These are phyloP conservation scores for Exidia glandulosa DNA, from an alignment of 768 basidiomycete genomes.

Conservation along the genomic window DNA sequence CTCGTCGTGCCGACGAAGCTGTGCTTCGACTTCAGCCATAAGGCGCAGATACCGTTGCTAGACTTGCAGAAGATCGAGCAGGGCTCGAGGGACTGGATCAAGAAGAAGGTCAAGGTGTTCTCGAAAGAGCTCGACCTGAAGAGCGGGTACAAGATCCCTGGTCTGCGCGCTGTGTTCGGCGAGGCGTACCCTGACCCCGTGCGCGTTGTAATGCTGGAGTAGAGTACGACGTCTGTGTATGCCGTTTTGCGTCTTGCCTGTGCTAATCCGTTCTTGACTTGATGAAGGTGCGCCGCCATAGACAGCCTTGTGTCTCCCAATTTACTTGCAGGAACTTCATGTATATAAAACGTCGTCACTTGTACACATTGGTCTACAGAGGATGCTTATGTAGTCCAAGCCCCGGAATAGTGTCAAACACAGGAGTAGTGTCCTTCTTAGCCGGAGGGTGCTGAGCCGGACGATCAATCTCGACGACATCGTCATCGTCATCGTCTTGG, in stretches of 20 bases:
- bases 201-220: constrained; percentile 85
- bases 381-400: too few relatives aligned
- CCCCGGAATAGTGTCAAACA: too few relatives aligned
- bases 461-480: too few relatives aligned
- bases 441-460: too few relatives aligned
- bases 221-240: constrained; percentile 63
- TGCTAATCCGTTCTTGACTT: too few relatives aligned
- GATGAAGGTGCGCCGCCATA: too few relatives aligned
- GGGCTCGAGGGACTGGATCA: constrained; percentile 83
- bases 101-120: constrained; percentile 77
- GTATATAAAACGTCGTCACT: too few relatives aligned
- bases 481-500: too few relatives aligned
- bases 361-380: too few relatives aligned
- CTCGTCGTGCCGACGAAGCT: constrained; percentile 92
- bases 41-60: constrained; percentile 62
- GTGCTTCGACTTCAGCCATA: constrained; percentile 99
- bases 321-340: too few relatives aligned
- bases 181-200: constrained; percentile 98
- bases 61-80: constrained; percentile 78
- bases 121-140: constrained; percentile 75
- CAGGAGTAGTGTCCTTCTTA: too few relatives aligned
- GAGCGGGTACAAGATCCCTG: constrained; percentile 79
- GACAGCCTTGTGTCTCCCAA: too few relatives aligned
- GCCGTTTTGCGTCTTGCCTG: not conserved
- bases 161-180: constrained; percentile 91